Conservation (phyloP, 306 rosid genomes). For the Fragaria nilgerrensis region DNA sequence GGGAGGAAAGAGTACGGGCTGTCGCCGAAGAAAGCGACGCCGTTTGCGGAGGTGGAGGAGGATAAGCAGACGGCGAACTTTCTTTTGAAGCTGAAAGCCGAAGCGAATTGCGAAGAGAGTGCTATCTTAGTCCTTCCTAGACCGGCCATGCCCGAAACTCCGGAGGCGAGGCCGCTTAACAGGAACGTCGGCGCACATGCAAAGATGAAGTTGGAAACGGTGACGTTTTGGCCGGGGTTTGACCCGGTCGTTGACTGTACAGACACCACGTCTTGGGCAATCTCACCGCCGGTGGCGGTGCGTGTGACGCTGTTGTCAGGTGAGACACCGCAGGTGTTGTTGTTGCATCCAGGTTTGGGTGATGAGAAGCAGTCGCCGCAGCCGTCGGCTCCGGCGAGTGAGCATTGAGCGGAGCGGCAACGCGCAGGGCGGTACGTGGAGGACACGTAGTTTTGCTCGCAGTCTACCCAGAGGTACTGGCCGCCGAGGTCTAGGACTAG, state of each 20-base stretch:
- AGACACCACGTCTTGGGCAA: slow-evolving; percentile 39
- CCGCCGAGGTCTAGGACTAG: slow-evolving; percentile 60
- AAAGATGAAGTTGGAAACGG: slow-evolving; percentile 41
- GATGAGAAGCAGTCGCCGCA: slow-evolving; percentile 57
- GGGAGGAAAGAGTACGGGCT: slow-evolving; percentile 55
- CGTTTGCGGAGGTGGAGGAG: slow-evolving; percentile 29
- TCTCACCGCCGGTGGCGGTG: slow-evolving; percentile 55
- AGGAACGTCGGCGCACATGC: slow-evolving; percentile 47
- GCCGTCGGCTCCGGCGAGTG: slow-evolving; percentile 38
- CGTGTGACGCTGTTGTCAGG: slow-evolving; percentile 50
- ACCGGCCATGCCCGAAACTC: slow-evolving; percentile 60
- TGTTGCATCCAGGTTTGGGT: slow-evolving; percentile 62
- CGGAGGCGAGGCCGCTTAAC: slow-evolving; percentile 40
- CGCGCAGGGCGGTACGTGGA: slow-evolving; percentile 57
- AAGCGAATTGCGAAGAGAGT: slow-evolving; percentile 48
- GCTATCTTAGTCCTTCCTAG: slow-evolving; percentile 50
- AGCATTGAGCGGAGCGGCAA: slow-evolving; percentile 53
- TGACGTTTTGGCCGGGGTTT: slow-evolving; percentile 39
- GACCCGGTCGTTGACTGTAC: slow-evolving; percentile 51
- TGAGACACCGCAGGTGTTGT: slow-evolving; percentile 39
- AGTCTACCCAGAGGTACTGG: slow-evolving; percentile 51
- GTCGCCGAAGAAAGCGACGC: slow-evolving; percentile 49
- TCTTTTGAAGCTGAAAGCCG: slow-evolving; percentile 52
- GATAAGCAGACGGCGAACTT: slow-evolving; percentile 53
- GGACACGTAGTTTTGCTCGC: slow-evolving; percentile 40